Evolutionary conservation across 345 rosid species (phyloP), one percentile per base, ranked within the genome.

Genomic region (Bruguiera sexangula): DNA sequence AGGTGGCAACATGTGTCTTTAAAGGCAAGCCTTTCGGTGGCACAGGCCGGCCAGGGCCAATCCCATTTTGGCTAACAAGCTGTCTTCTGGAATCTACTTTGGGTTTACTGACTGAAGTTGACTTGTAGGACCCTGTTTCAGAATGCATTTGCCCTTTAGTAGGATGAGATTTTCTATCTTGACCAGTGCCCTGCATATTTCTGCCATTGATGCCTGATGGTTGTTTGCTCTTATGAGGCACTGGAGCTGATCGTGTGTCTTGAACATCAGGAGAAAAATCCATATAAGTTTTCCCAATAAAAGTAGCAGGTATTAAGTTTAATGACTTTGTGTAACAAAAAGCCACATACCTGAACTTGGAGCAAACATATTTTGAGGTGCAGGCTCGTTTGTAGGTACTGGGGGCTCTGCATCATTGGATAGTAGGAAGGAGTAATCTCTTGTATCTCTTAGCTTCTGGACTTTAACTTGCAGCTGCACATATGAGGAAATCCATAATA

Each of bases 381-480:
- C 67, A 70, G 88, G 71, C 22, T 79, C 85, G 73, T 69, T 84
- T 24, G 78, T 60, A 31, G 87, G 79, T 68, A 74, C 86, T 36
- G 93, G 88, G 69, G 78, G 79, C 53, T 80, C 86, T 1, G 76
- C 85, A 69, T 91, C 88, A 61, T 89, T 88, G 10, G 90, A 84
- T 8, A 84, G 70, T 34, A 92, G 78, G 67, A 89, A 94, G 8
- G 96, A 95, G 82, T 95, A 89, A 73, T 95, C 99, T 75, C 97
- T 81, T 18, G 87, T 75, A 59, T 77, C 87, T 77, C 84, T 87
- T 10, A 88, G 81, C 31, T 80, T 79, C 74, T 83, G 87, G 56
- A 79, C 88, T 81, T 87, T 89, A 62, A 56, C 73, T 72, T 70
- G 80, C 68, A 77, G 51, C 92, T 87, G 82, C 69, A 60, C 50